These are phyloP conservation scores for Pulicaria dysenterica DNA, from an alignment of 129 eudicot genomes.

Conservation along the genomic window DNA sequence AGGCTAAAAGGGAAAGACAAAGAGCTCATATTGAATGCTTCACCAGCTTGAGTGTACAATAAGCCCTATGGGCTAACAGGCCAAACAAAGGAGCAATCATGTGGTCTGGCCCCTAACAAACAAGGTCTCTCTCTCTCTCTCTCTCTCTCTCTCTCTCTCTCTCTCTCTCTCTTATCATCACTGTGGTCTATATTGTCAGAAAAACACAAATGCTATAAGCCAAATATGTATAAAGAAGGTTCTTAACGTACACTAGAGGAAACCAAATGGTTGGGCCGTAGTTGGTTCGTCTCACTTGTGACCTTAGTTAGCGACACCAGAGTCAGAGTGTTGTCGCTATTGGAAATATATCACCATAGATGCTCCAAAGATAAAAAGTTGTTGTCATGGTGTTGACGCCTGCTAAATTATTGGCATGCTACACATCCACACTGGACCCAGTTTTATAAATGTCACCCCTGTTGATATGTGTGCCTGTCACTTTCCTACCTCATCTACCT, in stretches of 20 bases:
- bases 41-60: neutral
- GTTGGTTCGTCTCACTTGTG: constrained; percentile 27
- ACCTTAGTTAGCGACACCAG: constrained; percentile 14
- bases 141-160: too few species aligned
- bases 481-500: constrained; percentile 19
- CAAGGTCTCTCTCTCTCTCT: too few species aligned
- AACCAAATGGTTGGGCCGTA: constrained; percentile 23
- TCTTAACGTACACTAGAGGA: constrained; percentile 19
- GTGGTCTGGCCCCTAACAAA: too few species aligned
- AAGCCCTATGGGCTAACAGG: constrained; percentile 13
- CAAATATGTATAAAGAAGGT: constrained; percentile 30
- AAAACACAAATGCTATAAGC: constrained; percentile 10
- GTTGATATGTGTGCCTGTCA: constrained; percentile 20
- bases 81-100: neutral
- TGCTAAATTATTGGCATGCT: constrained; percentile 30
- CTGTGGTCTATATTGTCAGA: neutral
- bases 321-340: constrained; percentile 24
- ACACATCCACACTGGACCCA: constrained; percentile 18
- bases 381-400: constrained; percentile 32
- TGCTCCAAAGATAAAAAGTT: constrained; percentile 12
- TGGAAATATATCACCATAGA: constrained; percentile 29
- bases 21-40: neutral
- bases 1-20: neutral
- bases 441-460: constrained; percentile 27
- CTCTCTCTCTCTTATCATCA: too few species aligned